phyloP scores from a whole-genome alignment of 257 asterid genomes.

The Nemophila menziesii region DNA sequence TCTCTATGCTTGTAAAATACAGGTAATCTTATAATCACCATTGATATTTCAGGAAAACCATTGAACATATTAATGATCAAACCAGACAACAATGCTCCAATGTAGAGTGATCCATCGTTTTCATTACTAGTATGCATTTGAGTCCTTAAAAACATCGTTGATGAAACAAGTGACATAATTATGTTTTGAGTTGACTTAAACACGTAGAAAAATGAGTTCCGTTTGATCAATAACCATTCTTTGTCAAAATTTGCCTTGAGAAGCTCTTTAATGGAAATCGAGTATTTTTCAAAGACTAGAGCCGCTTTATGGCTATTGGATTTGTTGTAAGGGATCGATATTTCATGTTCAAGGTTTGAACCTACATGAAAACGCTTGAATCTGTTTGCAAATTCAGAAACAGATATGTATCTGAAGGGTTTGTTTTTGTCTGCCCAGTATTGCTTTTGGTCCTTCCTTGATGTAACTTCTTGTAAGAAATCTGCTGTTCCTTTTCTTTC shows the following conservation, averaged over 20 bases:
- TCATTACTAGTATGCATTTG: slow-evolving; percentile 25
- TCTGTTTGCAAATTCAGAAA: slow-evolving; percentile 32
- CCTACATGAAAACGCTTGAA: slow-evolving; percentile 50
- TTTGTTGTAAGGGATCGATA: slow-evolving; percentile 38
- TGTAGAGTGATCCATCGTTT: slow-evolving; percentile 32
- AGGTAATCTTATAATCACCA: slow-evolving; percentile 54
- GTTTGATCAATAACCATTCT: slow-evolving; percentile 62
- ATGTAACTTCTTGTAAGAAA: slow-evolving; percentile 75
- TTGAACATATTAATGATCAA: slow-evolving; percentile 51
- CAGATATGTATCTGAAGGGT: slow-evolving; percentile 32
- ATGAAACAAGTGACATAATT: slow-evolving; percentile 42
- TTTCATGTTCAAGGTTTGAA: slow-evolving; percentile 26
- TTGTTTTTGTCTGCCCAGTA: slow-evolving; percentile 39
- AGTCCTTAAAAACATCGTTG: slow-evolving; percentile 59
- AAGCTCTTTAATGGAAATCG: slow-evolving; percentile 40
- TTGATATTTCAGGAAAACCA: slow-evolving; percentile 49
- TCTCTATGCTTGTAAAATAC: slow-evolving; percentile 64
- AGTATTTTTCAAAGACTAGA: slow-evolving; percentile 32
- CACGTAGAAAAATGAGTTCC: slow-evolving; percentile 52
- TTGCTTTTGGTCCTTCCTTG: slow-evolving; percentile 62
- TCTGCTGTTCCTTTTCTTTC: slow-evolving; percentile 74
- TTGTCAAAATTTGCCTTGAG: slow-evolving; percentile 45
- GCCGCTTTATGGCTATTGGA: slow-evolving; percentile 42
- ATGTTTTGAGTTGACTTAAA: slow-evolving; percentile 56
- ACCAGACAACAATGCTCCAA: slow-evolving; percentile 53